Evolutionary conservation across 2,329 filamentous ascomycete genomes (phyloP).

Genomic region (Colletotrichum tropicicola): DNA sequence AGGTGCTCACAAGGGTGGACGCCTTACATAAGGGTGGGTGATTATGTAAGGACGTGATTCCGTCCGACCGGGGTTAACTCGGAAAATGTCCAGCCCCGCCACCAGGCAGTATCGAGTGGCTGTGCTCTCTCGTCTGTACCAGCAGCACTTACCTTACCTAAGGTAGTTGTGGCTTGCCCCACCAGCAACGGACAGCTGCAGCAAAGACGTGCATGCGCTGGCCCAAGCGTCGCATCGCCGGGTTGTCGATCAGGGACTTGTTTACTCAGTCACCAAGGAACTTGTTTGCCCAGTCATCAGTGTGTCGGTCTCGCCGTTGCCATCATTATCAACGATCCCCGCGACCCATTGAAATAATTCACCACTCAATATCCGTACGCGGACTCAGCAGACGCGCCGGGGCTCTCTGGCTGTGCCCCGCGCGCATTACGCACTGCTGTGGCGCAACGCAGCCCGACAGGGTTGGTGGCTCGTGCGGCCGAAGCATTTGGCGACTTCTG

Average conservation of each 20-base stretch:
- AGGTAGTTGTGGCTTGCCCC: background rate
- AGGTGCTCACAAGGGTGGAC: too few species aligned
- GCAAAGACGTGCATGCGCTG: background rate
- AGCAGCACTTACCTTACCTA: too few species aligned
- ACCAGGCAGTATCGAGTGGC: too few species aligned
- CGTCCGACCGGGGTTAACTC: too few species aligned
- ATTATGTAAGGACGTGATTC: too few species aligned
- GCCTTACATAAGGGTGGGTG: too few species aligned
- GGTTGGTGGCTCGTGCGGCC: conserved; percentile 3
- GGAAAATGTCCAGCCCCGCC: too few species aligned
- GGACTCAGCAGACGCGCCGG: background rate
- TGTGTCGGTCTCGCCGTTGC: background rate
- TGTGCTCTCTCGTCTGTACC: too few species aligned
- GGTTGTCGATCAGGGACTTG: background rate
- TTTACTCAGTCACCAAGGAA: too few species aligned
- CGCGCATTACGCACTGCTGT: conserved; percentile 22
- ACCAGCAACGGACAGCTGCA: background rate
- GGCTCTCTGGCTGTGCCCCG: background rate
- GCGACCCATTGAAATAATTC: background rate
- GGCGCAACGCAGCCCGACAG: conserved; percentile 20
- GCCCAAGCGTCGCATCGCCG: background rate
- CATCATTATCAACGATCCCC: background rate
- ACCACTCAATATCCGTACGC: background rate
- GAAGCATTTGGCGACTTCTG: background rate
- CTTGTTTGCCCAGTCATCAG: too few species aligned